Conservation (phyloP, 768 basidiomycete genomes). For the Mycena polygramma region DNA sequence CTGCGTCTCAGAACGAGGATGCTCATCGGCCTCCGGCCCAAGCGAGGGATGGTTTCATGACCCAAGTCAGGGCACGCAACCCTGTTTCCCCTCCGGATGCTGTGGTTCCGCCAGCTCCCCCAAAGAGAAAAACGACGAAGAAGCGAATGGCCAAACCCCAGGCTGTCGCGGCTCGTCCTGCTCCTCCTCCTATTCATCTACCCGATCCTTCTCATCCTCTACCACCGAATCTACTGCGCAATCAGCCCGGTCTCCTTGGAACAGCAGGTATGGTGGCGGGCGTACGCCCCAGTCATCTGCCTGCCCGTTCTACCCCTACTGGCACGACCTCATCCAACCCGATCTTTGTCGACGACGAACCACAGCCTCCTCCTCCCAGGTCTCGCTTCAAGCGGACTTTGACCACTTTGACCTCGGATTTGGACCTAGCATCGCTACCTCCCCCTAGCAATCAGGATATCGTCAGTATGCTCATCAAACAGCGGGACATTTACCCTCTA, state of each 20-base stretch:
- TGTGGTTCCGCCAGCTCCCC: constrained; percentile 37
- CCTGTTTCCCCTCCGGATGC: constrained; percentile 36
- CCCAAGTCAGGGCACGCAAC: constrained; percentile 23
- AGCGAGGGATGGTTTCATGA: constrained; percentile 22
- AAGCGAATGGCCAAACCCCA: constrained; percentile 47
- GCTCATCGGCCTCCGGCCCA: constrained; percentile 57
- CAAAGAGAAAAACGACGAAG: constrained; percentile 53
- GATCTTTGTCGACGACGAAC: constrained; percentile 75
- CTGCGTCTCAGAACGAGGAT: constrained; percentile 41
- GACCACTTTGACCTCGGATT: constrained; percentile 34
- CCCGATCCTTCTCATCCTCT: constrained; percentile 72
- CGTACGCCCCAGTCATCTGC: constrained; percentile 69
- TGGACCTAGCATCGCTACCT: constrained; percentile 60
- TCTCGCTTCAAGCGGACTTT: constrained; percentile 23
- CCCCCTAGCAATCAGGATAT: constrained; percentile 70
- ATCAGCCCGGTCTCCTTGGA: constrained; percentile 78
- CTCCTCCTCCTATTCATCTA: constrained; percentile 69
- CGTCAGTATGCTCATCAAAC: constrained; percentile 67
- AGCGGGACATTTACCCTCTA: constrained; percentile 77
- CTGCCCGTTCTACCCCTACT: constrained; percentile 48
- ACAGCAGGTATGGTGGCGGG: constrained; percentile 78
- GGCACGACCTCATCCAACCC: constrained; percentile 74
- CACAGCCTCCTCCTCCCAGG: constrained; percentile 35
- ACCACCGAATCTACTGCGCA: constrained; percentile 80
- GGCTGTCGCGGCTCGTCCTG: constrained; percentile 59